Evolutionary conservation across 23 red algal species (phyloP), one percentile per base, ranked within the genome.

Genomic region (Chondrus crispus): DNA sequence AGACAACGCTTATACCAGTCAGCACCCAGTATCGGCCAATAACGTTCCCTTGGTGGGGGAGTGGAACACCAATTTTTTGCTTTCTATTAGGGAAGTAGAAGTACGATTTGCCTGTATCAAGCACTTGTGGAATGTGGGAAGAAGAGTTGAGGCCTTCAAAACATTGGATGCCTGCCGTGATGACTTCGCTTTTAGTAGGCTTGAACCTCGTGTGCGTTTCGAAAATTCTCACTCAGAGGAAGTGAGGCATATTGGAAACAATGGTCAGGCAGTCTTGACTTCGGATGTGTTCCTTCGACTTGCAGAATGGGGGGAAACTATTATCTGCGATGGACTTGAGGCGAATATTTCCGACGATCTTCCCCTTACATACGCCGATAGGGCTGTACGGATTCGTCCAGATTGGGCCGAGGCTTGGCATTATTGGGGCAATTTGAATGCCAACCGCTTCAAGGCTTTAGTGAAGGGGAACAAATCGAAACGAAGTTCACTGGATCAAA

Each of bases 331-430:
- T 13, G 44, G 28, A 45, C 62, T 68, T 45, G 80, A 80, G 36
- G 52, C 57, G 2, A 62, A 45, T 12, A 46, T 29, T 50, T 45
- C 40, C 8, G 37, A 57, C 29, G 46, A 64, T 12, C 87, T 68
- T 58, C 68, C 95, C 60, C 58, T 95, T n/a, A 35, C 63, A 50
- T 93, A 91, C 64, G 96, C 96, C 5, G 62, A 84, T 44, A 43
- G 73, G 47, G 97, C 97, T 32, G 88, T 87, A 2, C 52, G 74
- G 28, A 49, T 93, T 9, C 80, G 79, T 24, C 93, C 97, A 30
- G 48, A 82, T 22, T 99, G 93, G 94, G 88, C 87, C 46, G 94
- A 95, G 60, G 92, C 87, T 2, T 99, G 93, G 97, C 97, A 99
- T 46, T 71, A 75, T 54, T 92, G 89, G 89, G 89, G 46, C 4